Percentiles rank a stretch among this genome's conserved stretches.
These are phyloP conservation scores for Escovopsis sp. DNA, from an alignment of 2,329 filamentous ascomycete species.

Conservation along the genomic window DNA sequence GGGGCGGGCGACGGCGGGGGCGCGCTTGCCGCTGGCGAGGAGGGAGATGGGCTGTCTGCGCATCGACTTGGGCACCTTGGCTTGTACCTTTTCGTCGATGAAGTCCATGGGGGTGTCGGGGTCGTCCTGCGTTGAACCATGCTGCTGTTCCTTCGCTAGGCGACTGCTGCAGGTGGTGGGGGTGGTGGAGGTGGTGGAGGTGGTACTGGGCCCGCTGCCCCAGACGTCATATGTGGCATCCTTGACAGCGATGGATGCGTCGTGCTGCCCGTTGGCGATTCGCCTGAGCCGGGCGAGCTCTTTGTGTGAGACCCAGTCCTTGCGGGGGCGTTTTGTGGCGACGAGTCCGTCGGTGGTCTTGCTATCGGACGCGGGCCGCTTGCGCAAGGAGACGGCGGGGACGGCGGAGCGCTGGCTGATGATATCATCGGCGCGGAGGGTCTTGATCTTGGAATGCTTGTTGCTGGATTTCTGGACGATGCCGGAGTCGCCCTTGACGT, in stretches of 20 bases:
- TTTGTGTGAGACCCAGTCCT: slow-evolving; percentile 68
- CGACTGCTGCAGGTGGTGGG: too few species aligned
- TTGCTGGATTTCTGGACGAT: slow-evolving; percentile 45
- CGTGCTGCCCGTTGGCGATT: slow-evolving; percentile 59
- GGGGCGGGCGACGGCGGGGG: slow-evolving; percentile 67
- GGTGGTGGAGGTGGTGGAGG: too few species aligned
- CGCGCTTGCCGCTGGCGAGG: slow-evolving; percentile 61
- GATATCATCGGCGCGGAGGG: slow-evolving; percentile 82
- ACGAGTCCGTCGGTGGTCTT: slow-evolving; percentile 61
- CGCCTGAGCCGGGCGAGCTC: slow-evolving; percentile 65
- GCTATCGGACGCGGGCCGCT: slow-evolving; percentile 47
- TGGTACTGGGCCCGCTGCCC: slow-evolving; percentile 37
- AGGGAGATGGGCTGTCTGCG: slow-evolving; percentile 67
- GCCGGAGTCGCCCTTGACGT: slow-evolving; percentile 53
- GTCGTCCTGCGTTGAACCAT: too few species aligned
- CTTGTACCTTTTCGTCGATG: slow-evolving; percentile 47
- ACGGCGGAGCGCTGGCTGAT: slow-evolving; percentile 71
- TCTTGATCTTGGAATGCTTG: slow-evolving; percentile 54
- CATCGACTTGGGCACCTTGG: slow-evolving; percentile 60
- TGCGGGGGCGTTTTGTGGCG: slow-evolving; percentile 58
- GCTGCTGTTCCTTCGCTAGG: slow-evolving; percentile 10
- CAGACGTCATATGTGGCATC: slow-evolving; percentile 68
- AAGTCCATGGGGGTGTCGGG: slow-evolving; percentile 35
- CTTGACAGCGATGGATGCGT: slow-evolving; percentile 36
- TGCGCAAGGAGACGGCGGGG: slow-evolving; percentile 62